These are phyloP conservation scores for Neocatenulostroma microsporum DNA, from an alignment of 2,329 filamentous ascomycete species.

Conservation along the genomic window DNA sequence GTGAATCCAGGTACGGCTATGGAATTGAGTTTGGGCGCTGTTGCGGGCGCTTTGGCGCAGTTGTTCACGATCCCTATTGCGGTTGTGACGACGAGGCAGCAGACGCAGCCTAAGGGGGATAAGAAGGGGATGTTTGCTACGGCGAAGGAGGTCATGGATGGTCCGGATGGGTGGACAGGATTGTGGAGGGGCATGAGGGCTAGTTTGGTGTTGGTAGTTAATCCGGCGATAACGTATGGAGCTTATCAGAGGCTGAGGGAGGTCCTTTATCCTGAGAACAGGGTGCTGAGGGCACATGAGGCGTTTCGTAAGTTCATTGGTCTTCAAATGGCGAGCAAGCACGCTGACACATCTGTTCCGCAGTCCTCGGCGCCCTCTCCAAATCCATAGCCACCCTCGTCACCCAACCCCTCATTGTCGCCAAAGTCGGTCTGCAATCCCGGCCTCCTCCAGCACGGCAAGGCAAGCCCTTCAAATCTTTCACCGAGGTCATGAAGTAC, in stretches of 20 bases:
- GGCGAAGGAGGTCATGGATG: constrained; percentile 77
- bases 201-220: constrained; percentile 88
- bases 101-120: constrained; percentile 79
- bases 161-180: constrained; percentile 80
- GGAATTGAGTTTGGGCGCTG: constrained; percentile 76
- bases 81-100: constrained; percentile 90
- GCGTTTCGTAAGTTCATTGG: constrained; percentile 69
- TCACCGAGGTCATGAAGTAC: constrained; percentile 89
- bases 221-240: constrained; percentile 95
- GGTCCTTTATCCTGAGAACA: constrained; percentile 67
- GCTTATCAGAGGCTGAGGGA: constrained; percentile 86
- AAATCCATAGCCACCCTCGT: constrained; percentile 85
- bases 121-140: constrained; percentile 82
- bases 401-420: constrained; percentile 93
- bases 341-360: constrained; percentile 29
- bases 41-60: constrained; percentile 85
- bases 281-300: constrained; percentile 70
- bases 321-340: neutral
- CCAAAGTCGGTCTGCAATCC: constrained; percentile 93
- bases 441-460: constrained; percentile 75
- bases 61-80: constrained; percentile 94
- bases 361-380: constrained; percentile 80
- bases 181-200: constrained; percentile 95
- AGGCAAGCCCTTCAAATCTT: constrained; percentile 88
- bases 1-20: constrained; percentile 66